A percentile compares a stretch with the other conserved stretches of the same genome.
Conservation (phyloP, 2,329 filamentous ascomycete genomes). For the Xylaria sp. region DNA sequence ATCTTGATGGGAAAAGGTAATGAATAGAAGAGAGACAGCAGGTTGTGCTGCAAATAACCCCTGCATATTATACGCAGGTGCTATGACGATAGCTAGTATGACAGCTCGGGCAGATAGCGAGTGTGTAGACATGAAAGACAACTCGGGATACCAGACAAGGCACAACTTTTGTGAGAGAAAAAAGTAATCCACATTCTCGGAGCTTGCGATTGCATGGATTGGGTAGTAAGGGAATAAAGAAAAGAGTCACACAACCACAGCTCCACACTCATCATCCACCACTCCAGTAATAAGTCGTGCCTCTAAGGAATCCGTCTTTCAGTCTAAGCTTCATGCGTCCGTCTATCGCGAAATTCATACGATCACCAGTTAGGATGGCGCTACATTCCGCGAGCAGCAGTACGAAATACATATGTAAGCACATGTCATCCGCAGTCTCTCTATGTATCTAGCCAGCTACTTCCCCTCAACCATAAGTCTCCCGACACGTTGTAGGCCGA, state of each 20-base stretch:
- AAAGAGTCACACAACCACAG: slow-evolving; percentile 6
- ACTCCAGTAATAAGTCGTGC: neutral
- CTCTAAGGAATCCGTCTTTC: neutral
- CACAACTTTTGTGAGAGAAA: neutral
- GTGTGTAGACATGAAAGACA: neutral
- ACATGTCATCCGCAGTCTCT: neutral
- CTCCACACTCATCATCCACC: slow-evolving; percentile 18
- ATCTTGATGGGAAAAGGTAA: neutral
- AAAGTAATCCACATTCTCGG: neutral
- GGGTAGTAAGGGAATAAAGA: neutral
- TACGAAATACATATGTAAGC: slow-evolving; percentile 47
- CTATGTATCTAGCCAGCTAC: neutral
- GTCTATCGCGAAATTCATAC: slow-evolving; percentile 24
- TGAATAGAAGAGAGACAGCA: neutral
- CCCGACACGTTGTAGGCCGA: neutral
- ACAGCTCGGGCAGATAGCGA: neutral
- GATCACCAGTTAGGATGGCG: slow-evolving; percentile 43
- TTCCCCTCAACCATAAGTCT: neutral
- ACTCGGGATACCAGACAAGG: neutral
- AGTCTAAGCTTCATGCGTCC: slow-evolving; percentile 31
- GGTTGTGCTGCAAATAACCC: neutral
- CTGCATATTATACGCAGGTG: neutral
- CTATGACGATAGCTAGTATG: neutral
- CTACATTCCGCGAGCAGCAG: slow-evolving; percentile 44
- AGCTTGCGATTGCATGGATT: neutral